These are phyloP conservation scores for Cercospora zeina DNA, from an alignment of 2,329 filamentous ascomycete genomes.

Conservation along the genomic window DNA sequence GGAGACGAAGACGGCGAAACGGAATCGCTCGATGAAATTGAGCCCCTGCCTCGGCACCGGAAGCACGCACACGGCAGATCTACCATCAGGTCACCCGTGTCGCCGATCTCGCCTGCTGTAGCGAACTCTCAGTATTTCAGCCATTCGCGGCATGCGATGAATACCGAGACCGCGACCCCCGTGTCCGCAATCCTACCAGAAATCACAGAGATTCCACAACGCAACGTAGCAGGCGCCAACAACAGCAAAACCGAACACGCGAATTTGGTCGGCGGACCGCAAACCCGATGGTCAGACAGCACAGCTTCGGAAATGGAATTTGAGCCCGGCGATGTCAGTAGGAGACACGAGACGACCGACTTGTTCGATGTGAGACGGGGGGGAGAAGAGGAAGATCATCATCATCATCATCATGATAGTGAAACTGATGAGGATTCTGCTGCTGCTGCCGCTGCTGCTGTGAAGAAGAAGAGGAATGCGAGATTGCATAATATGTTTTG, in stretches of 20 bases:
- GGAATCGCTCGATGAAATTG: not conserved
- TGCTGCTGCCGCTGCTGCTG: no score
- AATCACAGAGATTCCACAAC: not conserved
- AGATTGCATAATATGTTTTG: not conserved
- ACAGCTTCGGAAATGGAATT: not conserved
- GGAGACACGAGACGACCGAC: constrained; percentile 19
- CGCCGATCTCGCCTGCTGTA: not conserved
- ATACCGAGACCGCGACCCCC: not conserved
- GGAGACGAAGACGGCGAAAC: constrained; percentile 4
- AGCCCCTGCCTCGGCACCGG: not conserved
- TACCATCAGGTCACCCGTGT: not conserved
- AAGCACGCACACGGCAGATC: not conserved
- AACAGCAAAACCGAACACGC: not conserved
- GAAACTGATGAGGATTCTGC: not conserved
- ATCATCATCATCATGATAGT: not conserved
- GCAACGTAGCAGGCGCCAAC: not conserved
- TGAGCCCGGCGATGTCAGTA: constrained; percentile 15
- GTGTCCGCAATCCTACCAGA: constrained; percentile 14
- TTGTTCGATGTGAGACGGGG: constrained; percentile 8
- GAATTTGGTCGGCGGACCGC: not conserved
- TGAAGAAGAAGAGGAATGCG: not conserved
- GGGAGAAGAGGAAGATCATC: no score
- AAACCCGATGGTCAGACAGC: constrained; percentile 12
- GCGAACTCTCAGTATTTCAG: not conserved
- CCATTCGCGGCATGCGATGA: not conserved